Evolutionary conservation across 805 yeast genomes (phyloP), one percentile per base, ranked within the genome.

Genomic region (Schwanniomyces polymorphus): DNA sequence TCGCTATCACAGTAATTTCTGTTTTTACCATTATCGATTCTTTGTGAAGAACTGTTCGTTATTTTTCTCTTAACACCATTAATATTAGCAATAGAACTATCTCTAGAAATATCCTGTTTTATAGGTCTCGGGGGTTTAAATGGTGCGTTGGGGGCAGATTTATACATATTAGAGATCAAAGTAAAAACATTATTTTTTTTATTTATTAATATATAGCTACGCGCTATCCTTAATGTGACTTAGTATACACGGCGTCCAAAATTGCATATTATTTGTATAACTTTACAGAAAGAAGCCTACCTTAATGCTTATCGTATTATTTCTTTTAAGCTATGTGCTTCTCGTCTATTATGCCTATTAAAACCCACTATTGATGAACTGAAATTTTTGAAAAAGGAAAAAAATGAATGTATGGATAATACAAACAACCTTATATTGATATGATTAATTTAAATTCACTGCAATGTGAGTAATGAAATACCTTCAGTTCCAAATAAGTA

Each of bases 101-200:
- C 7, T 10, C 11, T 23, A 7, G 12, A n/a, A 7, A 29, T 5
- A 25, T 25, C 21, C n/a, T 42, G 28, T 8, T 14, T 27, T 9
- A 41, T 21, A n/a, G 58, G 55, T 41, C 81, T 57, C 6, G 84
- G 84, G 8, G 82, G 78, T 53, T 72, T 80, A 64, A 80, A 80
- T 1, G 83, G 83, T 38, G 79, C 78, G 50, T 37, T 52, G 5
- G 46, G 45, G n/a, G 33, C 43, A 18, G 44, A 26, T 34, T 42
- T 45, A 40, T 41, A 42, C 47, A 49, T 49, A 23, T 16, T 33
- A 38, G 16, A 12, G 14, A 31, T 31, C 23, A 4, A 31, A 31
- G 7, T 31, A 31, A 31, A 14, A 16, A 14, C 35, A 31, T 31
- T 11, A 7, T 31, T 17, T 11, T 28, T 21, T 41, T 29, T 21